A percentile compares a stretch with the other conserved stretches of the same genome.
Evolutionary conservation across 1,284 basidiomycete species (phyloP).

Genomic region (Ganoderma resinaceum): DNA sequence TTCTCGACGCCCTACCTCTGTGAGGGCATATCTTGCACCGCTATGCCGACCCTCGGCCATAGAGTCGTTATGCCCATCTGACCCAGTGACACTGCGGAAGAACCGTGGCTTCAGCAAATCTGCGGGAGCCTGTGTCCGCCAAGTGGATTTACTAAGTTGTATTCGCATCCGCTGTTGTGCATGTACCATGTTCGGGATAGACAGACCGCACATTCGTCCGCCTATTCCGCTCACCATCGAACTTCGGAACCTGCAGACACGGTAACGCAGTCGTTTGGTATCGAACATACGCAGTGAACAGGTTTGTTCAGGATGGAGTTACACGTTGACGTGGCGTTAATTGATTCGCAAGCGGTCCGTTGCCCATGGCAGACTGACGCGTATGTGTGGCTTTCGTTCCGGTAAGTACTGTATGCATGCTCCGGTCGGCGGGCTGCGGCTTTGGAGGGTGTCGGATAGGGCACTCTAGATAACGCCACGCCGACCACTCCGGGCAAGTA

Average conservation of each 20-base stretch:
- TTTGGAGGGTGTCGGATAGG: not conserved
- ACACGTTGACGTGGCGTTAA: conserved; percentile 6
- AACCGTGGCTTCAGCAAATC: not conserved
- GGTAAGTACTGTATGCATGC: not conserved
- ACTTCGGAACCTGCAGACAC: not conserved
- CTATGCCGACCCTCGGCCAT: not conserved
- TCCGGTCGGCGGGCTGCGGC: not conserved
- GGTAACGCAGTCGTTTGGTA: not conserved
- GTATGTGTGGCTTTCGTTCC: not conserved
- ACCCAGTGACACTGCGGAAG: not conserved
- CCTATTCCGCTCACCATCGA: not conserved
- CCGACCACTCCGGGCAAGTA: not conserved
- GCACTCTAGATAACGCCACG: not conserved
- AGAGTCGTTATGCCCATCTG: not conserved
- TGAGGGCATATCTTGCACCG: not conserved
- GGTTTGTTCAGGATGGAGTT: not conserved
- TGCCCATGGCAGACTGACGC: not conserved
- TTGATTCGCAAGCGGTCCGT: not conserved
- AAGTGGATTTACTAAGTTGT: not conserved
- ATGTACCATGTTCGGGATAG: not conserved
- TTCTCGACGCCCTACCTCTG: not conserved
- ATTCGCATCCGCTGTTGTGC: not conserved
- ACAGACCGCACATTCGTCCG: not conserved
- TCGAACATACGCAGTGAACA: not conserved
- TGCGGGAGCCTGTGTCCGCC: not conserved